phyloP scores from a whole-genome alignment of 1,139 yeast species.

The Zygosaccharomyces pseudobailii region DNA sequence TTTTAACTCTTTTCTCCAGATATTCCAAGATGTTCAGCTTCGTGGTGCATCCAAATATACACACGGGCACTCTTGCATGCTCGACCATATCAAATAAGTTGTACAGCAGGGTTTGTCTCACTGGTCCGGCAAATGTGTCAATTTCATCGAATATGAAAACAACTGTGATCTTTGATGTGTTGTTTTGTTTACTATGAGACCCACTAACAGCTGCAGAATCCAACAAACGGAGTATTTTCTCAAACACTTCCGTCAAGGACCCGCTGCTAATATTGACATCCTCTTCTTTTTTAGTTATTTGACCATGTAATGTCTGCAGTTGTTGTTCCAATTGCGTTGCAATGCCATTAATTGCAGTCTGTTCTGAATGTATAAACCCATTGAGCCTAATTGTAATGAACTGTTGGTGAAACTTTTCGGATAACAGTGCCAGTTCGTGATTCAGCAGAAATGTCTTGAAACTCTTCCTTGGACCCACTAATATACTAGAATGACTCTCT shows the following conservation, averaged over 20 bases:
- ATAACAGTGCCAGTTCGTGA: slow-evolving; percentile 49
- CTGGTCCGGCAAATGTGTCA: slow-evolving; percentile 67
- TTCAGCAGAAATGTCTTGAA: slow-evolving; percentile 71
- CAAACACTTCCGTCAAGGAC: slow-evolving; percentile 51
- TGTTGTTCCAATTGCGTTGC: slow-evolving; percentile 72
- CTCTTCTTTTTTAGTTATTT: not conserved
- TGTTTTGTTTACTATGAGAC: slow-evolving; percentile 17
- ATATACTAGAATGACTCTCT: slow-evolving; percentile 76
- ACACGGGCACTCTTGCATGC: slow-evolving; percentile 67
- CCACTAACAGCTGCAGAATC: slow-evolving; percentile 33
- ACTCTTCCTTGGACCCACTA: slow-evolving; percentile 75
- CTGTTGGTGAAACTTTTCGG: slow-evolving; percentile 39
- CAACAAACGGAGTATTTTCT: slow-evolving; percentile 43
- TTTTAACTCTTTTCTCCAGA: slow-evolving; percentile 85
- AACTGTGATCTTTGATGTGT: slow-evolving; percentile 46
- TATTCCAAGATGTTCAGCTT: slow-evolving; percentile 71
- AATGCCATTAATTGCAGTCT: slow-evolving; percentile 74
- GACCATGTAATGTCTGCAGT: slow-evolving; percentile 28
- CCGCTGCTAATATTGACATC: slow-evolving; percentile 42
- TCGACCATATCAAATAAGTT: slow-evolving; percentile 84
- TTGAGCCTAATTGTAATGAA: slow-evolving; percentile 62
- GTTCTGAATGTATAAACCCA: slow-evolving; percentile 71
- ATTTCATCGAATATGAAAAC: slow-evolving; percentile 81
- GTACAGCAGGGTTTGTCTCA: slow-evolving; percentile 77
- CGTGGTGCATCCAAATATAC: slow-evolving; percentile 77